A percentile compares a stretch with the other conserved stretches of the same genome.
phyloP scores from a whole-genome alignment of 148 eudicot genomes.

The Cornus controversa region DNA sequence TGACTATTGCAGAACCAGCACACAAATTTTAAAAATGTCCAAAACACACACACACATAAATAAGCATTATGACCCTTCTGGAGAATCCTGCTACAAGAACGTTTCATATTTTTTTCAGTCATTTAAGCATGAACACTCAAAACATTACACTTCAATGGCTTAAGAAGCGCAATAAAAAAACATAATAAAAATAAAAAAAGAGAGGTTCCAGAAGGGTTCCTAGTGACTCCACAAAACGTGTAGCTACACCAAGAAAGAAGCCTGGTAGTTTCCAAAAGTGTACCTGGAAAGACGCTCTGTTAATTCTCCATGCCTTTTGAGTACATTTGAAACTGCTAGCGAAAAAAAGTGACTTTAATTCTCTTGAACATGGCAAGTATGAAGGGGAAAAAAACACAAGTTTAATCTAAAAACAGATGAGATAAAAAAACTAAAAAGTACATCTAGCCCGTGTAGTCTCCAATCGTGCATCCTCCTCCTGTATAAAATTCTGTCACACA shows the following conservation, averaged over 20 bases:
- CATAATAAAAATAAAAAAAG: no score
- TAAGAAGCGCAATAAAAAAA: background rate
- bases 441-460: constrained; percentile 80
- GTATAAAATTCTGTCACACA: constrained; percentile 48
- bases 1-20: no score
- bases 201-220: no score
- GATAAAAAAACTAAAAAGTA: constrained; percentile 23
- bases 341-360: constrained; percentile 2
- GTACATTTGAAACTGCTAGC: constrained; percentile 72
- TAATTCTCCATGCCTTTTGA: constrained; percentile 73
- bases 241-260: background rate
- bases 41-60: no score
- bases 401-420: background rate
- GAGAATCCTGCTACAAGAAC: background rate
- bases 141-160: background rate
- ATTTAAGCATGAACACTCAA: background rate
- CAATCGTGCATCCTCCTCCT: constrained; percentile 51
- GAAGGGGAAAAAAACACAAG: background rate
- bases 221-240: background rate
- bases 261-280: background rate
- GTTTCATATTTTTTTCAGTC: background rate
- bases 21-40: no score
- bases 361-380: background rate
- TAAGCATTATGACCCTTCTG: background rate
- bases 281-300: constrained; percentile 92